phyloP scores from a whole-genome alignment of 108 stramenopile genomes.

The Cyclotella baltica region DNA sequence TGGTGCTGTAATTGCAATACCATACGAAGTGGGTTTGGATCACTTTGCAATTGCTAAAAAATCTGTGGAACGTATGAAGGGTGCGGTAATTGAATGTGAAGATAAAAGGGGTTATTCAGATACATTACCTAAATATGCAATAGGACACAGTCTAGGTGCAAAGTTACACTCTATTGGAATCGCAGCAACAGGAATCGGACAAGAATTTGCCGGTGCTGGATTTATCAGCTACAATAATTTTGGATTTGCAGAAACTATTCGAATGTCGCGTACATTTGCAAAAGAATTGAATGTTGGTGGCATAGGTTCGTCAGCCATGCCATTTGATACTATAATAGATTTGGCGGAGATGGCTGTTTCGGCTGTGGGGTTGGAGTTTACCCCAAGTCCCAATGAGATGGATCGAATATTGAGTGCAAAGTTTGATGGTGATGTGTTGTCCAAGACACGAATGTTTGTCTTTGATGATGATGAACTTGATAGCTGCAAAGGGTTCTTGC shows the following conservation, averaged over 20 bases:
- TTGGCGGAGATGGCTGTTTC: slow-evolving; percentile 76
- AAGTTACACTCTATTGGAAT: slow-evolving; percentile 78
- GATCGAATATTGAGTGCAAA: slow-evolving; percentile 68
- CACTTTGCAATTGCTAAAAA: slow-evolving; percentile 75
- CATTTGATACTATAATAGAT: slow-evolving; percentile 66
- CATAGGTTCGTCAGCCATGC: slow-evolving; percentile 26
- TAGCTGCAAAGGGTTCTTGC: slow-evolving; percentile 61
- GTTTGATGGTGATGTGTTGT: slow-evolving; percentile 61
- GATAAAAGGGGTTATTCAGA: slow-evolving; percentile 57
- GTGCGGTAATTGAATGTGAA: slow-evolving; percentile 67
- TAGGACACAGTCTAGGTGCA: slow-evolving; percentile 77
- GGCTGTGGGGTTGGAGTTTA: slow-evolving; percentile 80
- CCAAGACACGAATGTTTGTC: slow-evolving; percentile 74
- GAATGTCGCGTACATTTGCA: slow-evolving; percentile 74
- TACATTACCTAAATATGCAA: slow-evolving; percentile 60
- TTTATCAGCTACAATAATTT: slow-evolving; percentile 84
- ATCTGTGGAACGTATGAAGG: slow-evolving; percentile 65
- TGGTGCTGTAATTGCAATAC: slow-evolving; percentile 77
- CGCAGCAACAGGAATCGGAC: slow-evolving; percentile 70
- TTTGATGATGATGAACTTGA: slow-evolving; percentile 84
- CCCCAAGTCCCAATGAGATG: slow-evolving; percentile 66
- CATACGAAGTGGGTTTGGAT: slow-evolving; percentile 79
- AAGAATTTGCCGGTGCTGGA: slow-evolving; percentile 69
- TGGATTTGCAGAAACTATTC: slow-evolving; percentile 72
- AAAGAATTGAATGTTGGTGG: slow-evolving; percentile 56